phyloP scores from a whole-genome alignment of 2,329 filamentous ascomycete genomes.

The Pseudopyrenochaeta lycopersici region DNA sequence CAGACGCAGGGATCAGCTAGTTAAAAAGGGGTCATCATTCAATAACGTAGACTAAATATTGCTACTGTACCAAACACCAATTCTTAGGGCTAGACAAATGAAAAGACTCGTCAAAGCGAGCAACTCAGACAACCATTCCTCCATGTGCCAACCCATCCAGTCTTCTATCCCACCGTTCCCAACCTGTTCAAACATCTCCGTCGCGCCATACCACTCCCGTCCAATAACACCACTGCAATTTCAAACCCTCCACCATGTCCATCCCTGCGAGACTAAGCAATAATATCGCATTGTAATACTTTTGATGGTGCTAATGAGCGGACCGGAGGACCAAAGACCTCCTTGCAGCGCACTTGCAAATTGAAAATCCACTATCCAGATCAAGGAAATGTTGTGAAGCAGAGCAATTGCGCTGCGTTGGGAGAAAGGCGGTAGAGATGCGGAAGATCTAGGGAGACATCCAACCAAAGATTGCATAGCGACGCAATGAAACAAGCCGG shows the following conservation, averaged over 20 bases:
- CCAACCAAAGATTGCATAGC: background rate
- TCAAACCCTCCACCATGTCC: constrained; percentile 10
- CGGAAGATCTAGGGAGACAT: constrained; percentile 10
- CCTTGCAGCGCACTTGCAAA: constrained; percentile 8
- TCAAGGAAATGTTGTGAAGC: constrained; percentile 4
- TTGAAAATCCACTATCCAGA: constrained; percentile 21
- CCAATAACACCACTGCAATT: constrained; percentile 24
- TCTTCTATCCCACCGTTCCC: constrained; percentile 13
- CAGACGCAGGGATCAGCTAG: no score
- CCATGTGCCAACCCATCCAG: constrained; percentile 5
- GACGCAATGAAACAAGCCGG: no score
- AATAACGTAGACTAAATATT: constrained; percentile 40
- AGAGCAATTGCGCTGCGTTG: constrained; percentile 11
- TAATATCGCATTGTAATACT: constrained; percentile 12
- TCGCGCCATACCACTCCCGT: constrained; percentile 5
- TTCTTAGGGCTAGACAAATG: constrained; percentile 28
- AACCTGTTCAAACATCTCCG: constrained; percentile 6
- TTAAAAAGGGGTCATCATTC: constrained; percentile 28
- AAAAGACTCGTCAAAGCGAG: constrained; percentile 17
- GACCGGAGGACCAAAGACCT: constrained; percentile 8
- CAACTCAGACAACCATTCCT: constrained; percentile 11
- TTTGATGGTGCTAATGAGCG: constrained; percentile 19
- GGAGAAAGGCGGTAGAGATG: constrained; percentile 14
- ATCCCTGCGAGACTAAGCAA: constrained; percentile 2
- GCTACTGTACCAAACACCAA: constrained; percentile 35